These are phyloP conservation scores for Calonectria montana DNA, from an alignment of 2,329 filamentous ascomycete genomes.

Conservation along the genomic window DNA sequence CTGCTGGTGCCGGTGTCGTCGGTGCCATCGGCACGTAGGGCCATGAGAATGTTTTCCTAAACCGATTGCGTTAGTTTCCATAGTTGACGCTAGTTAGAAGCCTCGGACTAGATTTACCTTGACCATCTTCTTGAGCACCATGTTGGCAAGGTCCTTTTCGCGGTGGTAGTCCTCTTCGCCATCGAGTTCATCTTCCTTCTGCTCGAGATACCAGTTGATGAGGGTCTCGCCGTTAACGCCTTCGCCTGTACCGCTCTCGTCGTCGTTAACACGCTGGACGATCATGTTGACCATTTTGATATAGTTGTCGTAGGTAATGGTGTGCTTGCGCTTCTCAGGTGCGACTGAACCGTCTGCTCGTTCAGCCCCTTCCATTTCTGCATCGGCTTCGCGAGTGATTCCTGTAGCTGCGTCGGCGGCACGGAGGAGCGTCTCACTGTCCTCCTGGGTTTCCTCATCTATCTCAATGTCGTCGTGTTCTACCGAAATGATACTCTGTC, in stretches of 20 bases:
- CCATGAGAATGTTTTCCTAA: slow-evolving; percentile 90
- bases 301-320: slow-evolving; percentile 96
- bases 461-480: slow-evolving; percentile 98
- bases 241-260: slow-evolving; percentile 80
- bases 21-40: slow-evolving; percentile 73
- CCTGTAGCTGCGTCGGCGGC: slow-evolving; percentile 55
- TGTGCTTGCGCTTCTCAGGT: slow-evolving; percentile 72
- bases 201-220: slow-evolving; percentile 90
- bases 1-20: slow-evolving; percentile 59
- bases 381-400: slow-evolving; percentile 60
- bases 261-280: slow-evolving; percentile 84
- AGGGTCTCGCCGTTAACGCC: slow-evolving; percentile 88
- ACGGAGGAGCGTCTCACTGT: slow-evolving; percentile 58
- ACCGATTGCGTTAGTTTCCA: slow-evolving; percentile 50
- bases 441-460: slow-evolving; percentile 74
- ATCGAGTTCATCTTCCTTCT: slow-evolving; percentile 85
- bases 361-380: slow-evolving; percentile 52
- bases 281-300: slow-evolving; percentile 89
- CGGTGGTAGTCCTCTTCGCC: slow-evolving; percentile 83
- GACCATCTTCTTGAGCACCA: slow-evolving; percentile 95
- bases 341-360: slow-evolving; percentile 52
- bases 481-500: slow-evolving; percentile 96
- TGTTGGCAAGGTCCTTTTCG: slow-evolving; percentile 78
- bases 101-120: slow-evolving; percentile 71
- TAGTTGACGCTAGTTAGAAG: slow-evolving; percentile 14